Evolutionary conservation across 345 rosid genomes (phyloP).

Genomic region (Eucalyptus brandiana): DNA sequence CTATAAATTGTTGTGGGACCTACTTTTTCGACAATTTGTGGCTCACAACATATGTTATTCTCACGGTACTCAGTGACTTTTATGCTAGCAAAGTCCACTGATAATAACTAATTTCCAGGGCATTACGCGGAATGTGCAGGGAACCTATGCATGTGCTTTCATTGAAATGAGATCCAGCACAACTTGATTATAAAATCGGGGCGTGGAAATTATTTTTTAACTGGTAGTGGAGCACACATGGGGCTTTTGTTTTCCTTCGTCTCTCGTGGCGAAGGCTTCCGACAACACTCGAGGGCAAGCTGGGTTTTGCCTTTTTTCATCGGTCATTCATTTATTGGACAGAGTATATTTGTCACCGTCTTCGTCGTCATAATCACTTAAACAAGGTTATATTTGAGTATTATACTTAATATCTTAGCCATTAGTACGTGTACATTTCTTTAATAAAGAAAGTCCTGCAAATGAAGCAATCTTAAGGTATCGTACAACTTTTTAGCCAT

Average conservation of each 20-base stretch:
- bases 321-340: too few relatives aligned
- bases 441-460: too few relatives aligned
- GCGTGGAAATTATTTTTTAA: not conserved
- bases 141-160: not conserved
- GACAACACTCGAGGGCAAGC: too few relatives aligned
- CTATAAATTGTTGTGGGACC: accelerated
- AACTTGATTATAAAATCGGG: not conserved
- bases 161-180: not conserved
- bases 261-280: not conserved
- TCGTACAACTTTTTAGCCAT: too few relatives aligned
- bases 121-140: not conserved
- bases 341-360: not conserved
- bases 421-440: not conserved
- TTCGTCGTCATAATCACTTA: not conserved
- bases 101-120: not conserved
- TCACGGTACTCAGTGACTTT: too few relatives aligned
- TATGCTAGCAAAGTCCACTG: too few relatives aligned
- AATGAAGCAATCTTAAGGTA: too few relatives aligned
- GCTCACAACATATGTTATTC: too few relatives aligned
- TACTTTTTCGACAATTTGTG: too few relatives aligned
- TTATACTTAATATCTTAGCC: not conserved
- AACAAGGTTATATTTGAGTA: not conserved
- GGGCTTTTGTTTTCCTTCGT: not conserved
- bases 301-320: too few relatives aligned
- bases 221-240: not conserved